Base-by-base conservation (phyloP, 129 eudicot species). In the Artemisia annua region DNA sequence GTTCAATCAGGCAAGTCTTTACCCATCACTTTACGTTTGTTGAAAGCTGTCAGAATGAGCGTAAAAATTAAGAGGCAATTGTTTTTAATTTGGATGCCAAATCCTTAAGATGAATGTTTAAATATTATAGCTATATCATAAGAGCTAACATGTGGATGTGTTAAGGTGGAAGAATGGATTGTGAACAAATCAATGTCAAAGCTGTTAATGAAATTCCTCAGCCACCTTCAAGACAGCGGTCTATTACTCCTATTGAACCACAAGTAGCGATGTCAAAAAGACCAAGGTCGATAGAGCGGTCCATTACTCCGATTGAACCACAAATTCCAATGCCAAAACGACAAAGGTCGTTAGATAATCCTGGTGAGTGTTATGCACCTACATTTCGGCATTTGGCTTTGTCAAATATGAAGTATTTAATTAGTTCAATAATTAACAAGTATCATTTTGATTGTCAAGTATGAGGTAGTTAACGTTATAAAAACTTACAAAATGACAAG, bases 161-260 rank as follows among this genome's bases (percentile, higher is more conserved):
- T 51, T 69, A 70, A 74, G 88, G 79, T 78, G 70, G 77, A 64
- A 69, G 72, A 64, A 48, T 22, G 55, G 79, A 74, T 43, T 69
- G 28, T 48, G 86, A 86, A 63, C 65, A 66, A 54, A 71, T 72
- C 39, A 76, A 77, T 48, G 67, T 65, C 48, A 72, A 77, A 56
- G 78, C 43, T 28, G 71, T 59, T 43, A 84, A 74, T 43, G 87
- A 86, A 49, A 85, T 80, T 11, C 87, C 75, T 57, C 80, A 63
- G 19, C 66, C 83, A 60, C 85, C 88, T 79, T 82, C 90, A 60
- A 82, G 90, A 22, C 76, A 84, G 87, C 74, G 55, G 22, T 50
- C 75, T 12, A 30, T 77, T 54, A 75, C 83, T 81, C 81, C 86
- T 61, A 61, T 28, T 15, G 78, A 49, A 67, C 82, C 54, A 50